These are phyloP conservation scores for Alnus rubra DNA, from an alignment of 306 rosid species.

Conservation along the genomic window DNA sequence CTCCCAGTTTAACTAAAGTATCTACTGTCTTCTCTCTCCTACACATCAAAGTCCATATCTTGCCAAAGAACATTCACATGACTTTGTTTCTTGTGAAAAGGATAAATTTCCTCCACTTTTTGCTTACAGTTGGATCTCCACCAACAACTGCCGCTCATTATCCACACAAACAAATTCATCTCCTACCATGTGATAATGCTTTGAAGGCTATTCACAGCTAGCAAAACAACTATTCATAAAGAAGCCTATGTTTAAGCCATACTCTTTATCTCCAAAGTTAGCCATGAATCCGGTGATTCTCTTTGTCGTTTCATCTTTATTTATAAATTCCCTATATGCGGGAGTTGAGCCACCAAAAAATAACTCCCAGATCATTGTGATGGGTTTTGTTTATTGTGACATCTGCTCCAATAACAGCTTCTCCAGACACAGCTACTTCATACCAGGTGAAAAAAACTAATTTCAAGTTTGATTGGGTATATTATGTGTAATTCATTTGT, in stretches of 20 bases:
- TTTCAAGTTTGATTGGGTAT: slow-evolving; percentile 4
- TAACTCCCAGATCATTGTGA: slow-evolving; percentile 76
- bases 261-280: slow-evolving; percentile 12
- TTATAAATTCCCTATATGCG: slow-evolving; percentile 43
- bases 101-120: slow-evolving; percentile 39
- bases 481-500: slow-evolving; percentile 1
- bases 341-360: slow-evolving; percentile 56
- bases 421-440: slow-evolving; percentile 80
- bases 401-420: slow-evolving; percentile 91
- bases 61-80: slow-evolving; percentile 90
- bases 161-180: slow-evolving; percentile 51
- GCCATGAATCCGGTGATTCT: slow-evolving; percentile 54
- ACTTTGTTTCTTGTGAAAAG: slow-evolving; percentile 63
- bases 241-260: slow-evolving; percentile 21
- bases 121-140: slow-evolving; percentile 49
- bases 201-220: slow-evolving; percentile 34
- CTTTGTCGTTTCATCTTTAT: slow-evolving; percentile 48
- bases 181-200: slow-evolving; percentile 37
- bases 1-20: slow-evolving; percentile 23
- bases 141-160: slow-evolving; percentile 42
- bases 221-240: slow-evolving; percentile 22
- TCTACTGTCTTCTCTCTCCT: slow-evolving; percentile 62
- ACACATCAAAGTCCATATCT: slow-evolving; percentile 52
- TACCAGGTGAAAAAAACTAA: slow-evolving; percentile 51
- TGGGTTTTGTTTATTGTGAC: slow-evolving; percentile 97